phyloP scores from a whole-genome alignment of 2,329 filamentous ascomycete species.

The Didymella lethalis region DNA sequence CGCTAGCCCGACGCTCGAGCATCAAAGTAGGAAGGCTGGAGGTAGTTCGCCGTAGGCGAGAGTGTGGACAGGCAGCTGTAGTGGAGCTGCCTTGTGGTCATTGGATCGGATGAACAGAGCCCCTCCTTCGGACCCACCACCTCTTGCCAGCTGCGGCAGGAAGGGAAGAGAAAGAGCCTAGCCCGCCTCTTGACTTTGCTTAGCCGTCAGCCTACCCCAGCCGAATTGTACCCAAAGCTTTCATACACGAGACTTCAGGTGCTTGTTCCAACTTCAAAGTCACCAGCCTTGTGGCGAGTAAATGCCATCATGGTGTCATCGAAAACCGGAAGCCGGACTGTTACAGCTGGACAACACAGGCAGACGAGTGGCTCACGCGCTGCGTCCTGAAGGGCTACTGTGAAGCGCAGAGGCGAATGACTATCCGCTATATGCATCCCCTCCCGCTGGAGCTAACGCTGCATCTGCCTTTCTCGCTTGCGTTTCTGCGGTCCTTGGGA shows the following conservation, averaged over 20 bases:
- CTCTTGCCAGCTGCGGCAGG: conserved; percentile 20
- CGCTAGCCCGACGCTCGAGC: conserved; percentile 33
- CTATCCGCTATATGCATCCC: conserved; percentile 8
- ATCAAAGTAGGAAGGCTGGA: conserved; percentile 36
- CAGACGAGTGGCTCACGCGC: conserved; percentile 6
- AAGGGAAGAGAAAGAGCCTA: conserved; percentile 11
- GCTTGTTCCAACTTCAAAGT: conserved; percentile 16
- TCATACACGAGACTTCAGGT: conserved; percentile 2
- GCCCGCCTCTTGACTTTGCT: conserved; percentile 33
- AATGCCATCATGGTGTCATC: conserved; percentile 9
- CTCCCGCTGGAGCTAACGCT: conserved; percentile 12
- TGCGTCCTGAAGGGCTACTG: neutral
- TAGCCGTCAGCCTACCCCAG: conserved; percentile 23
- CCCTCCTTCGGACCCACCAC: conserved; percentile 35
- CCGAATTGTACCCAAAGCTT: conserved; percentile 13
- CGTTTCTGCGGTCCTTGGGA: conserved; percentile 12
- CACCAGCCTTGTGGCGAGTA: neutral
- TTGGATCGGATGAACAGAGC: conserved; percentile 35
- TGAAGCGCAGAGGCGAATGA: conserved; percentile 5
- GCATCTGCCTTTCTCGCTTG: conserved; percentile 17
- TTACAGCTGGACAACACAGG: conserved; percentile 5
- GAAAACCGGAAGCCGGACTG: neutral
- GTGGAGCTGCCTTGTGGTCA: conserved; percentile 23
- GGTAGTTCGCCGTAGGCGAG: conserved; percentile 21
- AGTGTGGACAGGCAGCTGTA: conserved; percentile 16